A percentile compares a stretch with the other conserved stretches of the same genome.
Evolutionary conservation across 192 early-diverging fungal genomes (phyloP).

Genomic region (Linnemannia elongata): DNA sequence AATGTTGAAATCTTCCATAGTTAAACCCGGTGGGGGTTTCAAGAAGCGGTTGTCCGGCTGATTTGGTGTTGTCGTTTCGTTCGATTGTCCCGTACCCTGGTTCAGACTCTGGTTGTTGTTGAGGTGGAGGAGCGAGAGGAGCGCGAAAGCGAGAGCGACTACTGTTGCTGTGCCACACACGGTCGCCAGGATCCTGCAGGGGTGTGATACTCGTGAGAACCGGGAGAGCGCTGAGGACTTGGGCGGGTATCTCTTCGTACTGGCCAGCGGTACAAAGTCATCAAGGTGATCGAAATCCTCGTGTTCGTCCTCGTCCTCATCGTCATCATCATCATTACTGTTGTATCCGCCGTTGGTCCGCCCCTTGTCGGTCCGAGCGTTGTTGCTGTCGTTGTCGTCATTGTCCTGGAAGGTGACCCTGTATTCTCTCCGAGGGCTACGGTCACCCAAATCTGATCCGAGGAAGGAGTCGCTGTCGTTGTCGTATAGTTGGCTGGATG

Average conservation of each 20-base stretch:
- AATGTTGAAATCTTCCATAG: conserved; percentile 36
- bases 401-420: neutral
- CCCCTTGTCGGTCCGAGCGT: neutral
- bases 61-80: neutral
- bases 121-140: conserved; percentile 40
- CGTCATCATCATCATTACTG: neutral
- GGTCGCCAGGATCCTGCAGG: conserved; percentile 43
- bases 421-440: neutral
- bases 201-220: conserved; percentile 13
- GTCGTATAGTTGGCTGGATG: neutral
- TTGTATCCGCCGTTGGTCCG: neutral
- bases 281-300: conserved; percentile 23
- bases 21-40: conserved; percentile 36
- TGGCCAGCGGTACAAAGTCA: conserved; percentile 36
- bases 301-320: conserved; percentile 26
- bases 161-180: conserved; percentile 28
- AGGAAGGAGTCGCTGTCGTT: neutral
- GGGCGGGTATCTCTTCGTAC: conserved; percentile 14
- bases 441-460: neutral
- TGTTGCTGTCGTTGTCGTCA: neutral
- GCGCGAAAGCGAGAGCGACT: conserved; percentile 34
- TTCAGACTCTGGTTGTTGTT: conserved; percentile 4
- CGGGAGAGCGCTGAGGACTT: neutral
- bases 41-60: conserved; percentile 26
- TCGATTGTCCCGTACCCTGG: neutral